Evolutionary conservation across 108 stramenopile species (phyloP).

Genomic region (Bacterosira constricta): DNA sequence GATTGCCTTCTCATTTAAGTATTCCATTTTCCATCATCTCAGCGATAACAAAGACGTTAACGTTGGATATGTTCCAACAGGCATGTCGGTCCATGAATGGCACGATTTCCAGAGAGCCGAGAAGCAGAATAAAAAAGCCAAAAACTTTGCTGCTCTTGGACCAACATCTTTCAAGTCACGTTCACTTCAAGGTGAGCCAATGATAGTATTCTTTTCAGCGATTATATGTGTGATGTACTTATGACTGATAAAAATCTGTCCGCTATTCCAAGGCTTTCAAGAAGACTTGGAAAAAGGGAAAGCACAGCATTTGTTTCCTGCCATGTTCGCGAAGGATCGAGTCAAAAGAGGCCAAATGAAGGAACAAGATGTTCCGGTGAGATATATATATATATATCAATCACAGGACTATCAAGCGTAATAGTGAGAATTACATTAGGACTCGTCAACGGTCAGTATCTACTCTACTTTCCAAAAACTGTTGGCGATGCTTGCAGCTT

Average conservation of each 20-base stretch:
- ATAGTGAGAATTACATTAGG: no score
- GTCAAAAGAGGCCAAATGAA: slow-evolving; percentile 15
- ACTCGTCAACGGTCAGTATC: no score
- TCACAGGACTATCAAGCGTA: no score
- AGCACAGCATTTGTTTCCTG: slow-evolving; percentile 36
- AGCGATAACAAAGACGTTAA: slow-evolving; percentile 38
- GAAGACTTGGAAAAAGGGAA: slow-evolving; percentile 45
- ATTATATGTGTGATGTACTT: no score
- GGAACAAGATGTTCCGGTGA: slow-evolving; percentile 40
- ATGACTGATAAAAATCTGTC: no score
- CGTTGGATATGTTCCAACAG: slow-evolving; percentile 30
- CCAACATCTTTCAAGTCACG: slow-evolving; percentile 40
- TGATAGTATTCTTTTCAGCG: neutral
- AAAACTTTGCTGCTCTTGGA: slow-evolving; percentile 27
- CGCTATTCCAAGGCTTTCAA: slow-evolving; percentile 33
- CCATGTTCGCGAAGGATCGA: slow-evolving; percentile 22
- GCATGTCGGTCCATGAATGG: slow-evolving; percentile 40
- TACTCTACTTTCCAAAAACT: no score
- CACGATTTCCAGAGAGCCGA: slow-evolving; percentile 26
- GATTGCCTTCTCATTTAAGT: no score
- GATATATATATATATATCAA: no score
- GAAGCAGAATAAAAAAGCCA: slow-evolving; percentile 2
- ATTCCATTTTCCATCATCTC: neutral
- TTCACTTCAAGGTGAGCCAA: slow-evolving; percentile 15
- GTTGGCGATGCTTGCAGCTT: no score